These are phyloP conservation scores for Candida glucosophila DNA, from an alignment of 1,139 yeast genomes.

Conservation along the genomic window DNA sequence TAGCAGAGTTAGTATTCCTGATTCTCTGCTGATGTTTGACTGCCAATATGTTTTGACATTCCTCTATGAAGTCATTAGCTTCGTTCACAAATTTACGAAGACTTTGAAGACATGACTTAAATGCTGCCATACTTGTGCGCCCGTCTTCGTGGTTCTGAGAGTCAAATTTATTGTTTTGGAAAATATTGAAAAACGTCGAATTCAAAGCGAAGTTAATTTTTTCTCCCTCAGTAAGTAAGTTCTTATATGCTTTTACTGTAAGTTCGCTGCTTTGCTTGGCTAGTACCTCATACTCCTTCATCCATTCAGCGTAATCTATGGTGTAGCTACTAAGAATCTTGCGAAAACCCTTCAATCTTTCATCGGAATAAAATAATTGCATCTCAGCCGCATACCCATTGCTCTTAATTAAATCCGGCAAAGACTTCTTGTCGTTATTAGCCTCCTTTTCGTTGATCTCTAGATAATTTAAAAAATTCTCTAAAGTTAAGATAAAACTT, in stretches of 20 bases:
- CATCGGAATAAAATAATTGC: slow-evolving; percentile 44
- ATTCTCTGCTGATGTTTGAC: slow-evolving; percentile 45
- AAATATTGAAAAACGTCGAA: slow-evolving; percentile 9
- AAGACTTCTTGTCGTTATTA: slow-evolving; percentile 3
- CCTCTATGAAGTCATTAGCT: slow-evolving; percentile 46
- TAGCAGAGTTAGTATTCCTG: slow-evolving; percentile 12
- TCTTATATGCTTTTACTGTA: slow-evolving; percentile 35
- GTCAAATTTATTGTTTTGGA: slow-evolving; percentile 2
- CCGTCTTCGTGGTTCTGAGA: slow-evolving; percentile 6
- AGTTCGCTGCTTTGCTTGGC: slow-evolving; percentile 38
- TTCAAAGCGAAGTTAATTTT: slow-evolving; percentile 31
- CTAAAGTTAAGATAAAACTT: slow-evolving; percentile 34
- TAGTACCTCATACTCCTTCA: slow-evolving; percentile 30
- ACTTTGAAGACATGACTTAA: slow-evolving; percentile 19
- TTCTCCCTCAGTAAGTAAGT: slow-evolving; percentile 49
- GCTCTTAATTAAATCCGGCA: slow-evolving; percentile 8
- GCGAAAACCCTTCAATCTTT: slow-evolving; percentile 30
- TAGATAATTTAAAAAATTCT: slow-evolving; percentile 27
- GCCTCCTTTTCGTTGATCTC: slow-evolving; percentile 4
- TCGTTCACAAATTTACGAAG: slow-evolving; percentile 34
- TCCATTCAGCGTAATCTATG: slow-evolving; percentile 46
- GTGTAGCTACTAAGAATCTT: slow-evolving; percentile 29
- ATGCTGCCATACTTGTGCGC: slow-evolving; percentile 9
- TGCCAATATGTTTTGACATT: slow-evolving; percentile 45
- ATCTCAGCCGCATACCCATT: slow-evolving; percentile 27